These are phyloP conservation scores for Scedosporium apiospermum DNA, from an alignment of 2,329 filamentous ascomycete species.

Conservation along the genomic window DNA sequence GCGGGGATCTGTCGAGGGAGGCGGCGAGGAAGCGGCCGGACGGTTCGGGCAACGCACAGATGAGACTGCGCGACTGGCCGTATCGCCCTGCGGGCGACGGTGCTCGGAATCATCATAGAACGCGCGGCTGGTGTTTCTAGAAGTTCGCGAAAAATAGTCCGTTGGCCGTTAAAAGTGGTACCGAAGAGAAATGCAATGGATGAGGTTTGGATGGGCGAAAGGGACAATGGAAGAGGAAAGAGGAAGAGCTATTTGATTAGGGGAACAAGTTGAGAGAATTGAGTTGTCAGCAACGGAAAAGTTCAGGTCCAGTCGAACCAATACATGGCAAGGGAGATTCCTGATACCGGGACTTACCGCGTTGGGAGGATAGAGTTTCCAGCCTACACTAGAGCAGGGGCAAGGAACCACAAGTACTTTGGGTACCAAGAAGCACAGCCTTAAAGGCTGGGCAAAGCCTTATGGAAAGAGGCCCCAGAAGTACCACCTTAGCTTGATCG, in stretches of 20 bases:
- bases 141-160: not conserved
- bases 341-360: slow-evolving; percentile 5
- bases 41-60: slow-evolving; percentile 8
- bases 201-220: not conserved
- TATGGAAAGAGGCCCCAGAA: not conserved
- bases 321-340: not conserved
- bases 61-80: slow-evolving; percentile 10
- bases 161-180: not conserved
- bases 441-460: not conserved
- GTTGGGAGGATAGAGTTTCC: slow-evolving; percentile 1
- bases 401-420: not conserved
- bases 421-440: not conserved
- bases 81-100: slow-evolving; percentile 4
- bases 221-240: not conserved
- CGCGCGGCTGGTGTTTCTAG: not conserved
- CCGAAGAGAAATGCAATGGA: not conserved
- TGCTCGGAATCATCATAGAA: slow-evolving; percentile 2
- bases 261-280: not conserved
- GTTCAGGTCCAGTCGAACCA: not conserved
- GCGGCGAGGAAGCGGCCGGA: slow-evolving; percentile 8
- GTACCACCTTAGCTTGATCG: not conserved
- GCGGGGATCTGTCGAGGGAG: slow-evolving; percentile 4
- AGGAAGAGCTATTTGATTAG: not conserved
- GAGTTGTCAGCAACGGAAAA: slow-evolving; percentile 3
- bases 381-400: slow-evolving; percentile 1